Percentiles rank a stretch among this genome's conserved stretches.
These are phyloP conservation scores for Arthonia radiata DNA, from an alignment of 495 filamentous ascomycete species.

Conservation along the genomic window DNA sequence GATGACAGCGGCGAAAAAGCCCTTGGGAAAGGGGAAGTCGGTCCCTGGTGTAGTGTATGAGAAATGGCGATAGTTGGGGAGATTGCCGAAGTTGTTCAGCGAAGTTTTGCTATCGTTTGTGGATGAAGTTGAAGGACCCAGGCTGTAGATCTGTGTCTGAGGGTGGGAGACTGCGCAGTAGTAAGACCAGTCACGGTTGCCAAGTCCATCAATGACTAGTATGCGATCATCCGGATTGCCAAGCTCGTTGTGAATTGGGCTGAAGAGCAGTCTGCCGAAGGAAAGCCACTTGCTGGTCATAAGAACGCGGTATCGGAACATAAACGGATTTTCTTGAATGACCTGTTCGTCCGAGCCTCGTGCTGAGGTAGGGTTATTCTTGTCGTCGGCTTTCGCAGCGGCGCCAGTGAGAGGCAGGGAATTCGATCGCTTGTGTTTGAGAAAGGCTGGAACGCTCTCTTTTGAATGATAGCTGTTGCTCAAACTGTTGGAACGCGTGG, in stretches of 20 bases:
- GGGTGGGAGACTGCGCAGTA: constrained; percentile 88
- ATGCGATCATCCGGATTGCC: constrained; percentile 31
- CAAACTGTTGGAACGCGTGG: no score
- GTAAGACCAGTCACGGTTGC: constrained; percentile 79
- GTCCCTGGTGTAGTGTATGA: constrained; percentile 39
- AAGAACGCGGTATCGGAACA: constrained; percentile 55
- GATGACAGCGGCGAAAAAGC: constrained; percentile 66
- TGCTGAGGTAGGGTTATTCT: no score
- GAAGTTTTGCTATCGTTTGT: constrained; percentile 13
- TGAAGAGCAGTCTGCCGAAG: constrained; percentile 86
- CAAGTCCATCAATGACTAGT: constrained; percentile 78
- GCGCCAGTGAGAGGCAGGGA: no score
- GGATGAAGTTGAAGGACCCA: constrained; percentile 31
- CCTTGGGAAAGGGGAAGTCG: constrained; percentile 66
- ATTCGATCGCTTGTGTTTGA: no score
- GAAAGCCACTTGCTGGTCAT: constrained; percentile 75
- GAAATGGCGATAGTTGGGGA: constrained; percentile 68
- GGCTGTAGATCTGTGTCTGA: constrained; percentile 61
- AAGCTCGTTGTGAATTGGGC: constrained; percentile 64
- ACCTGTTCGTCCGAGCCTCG: no score
- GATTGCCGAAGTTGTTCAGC: constrained; percentile 18
- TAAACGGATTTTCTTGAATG: no score
- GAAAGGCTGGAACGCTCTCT: no score
- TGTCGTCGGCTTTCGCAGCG: no score
- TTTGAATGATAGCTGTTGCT: no score